Evolutionary conservation across 768 basidiomycete species (phyloP).

Genomic region (Kwoniella newhampshirensis): DNA sequence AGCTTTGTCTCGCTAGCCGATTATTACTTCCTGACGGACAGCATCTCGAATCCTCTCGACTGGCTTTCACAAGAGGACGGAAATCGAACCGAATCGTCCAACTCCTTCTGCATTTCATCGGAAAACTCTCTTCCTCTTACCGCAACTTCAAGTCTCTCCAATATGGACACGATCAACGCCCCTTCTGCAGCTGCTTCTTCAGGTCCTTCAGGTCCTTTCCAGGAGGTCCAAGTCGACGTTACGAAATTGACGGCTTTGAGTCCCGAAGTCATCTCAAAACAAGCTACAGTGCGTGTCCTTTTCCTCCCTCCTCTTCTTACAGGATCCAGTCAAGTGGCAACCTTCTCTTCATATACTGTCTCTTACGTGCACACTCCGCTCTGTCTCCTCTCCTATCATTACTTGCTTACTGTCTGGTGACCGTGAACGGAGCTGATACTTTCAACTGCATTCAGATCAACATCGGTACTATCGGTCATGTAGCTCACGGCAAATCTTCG

Average conservation of each 20-base stretch:
- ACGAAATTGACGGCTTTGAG: constrained; percentile 75
- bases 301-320: background rate
- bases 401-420: too few relatives aligned
- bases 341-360: too few relatives aligned
- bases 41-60: too few relatives aligned
- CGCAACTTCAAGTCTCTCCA: background rate
- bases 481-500: constrained; percentile 62
- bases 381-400: too few relatives aligned
- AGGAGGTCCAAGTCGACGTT: constrained; percentile 69
- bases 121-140: background rate
- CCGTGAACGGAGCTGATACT: constrained; percentile 13
- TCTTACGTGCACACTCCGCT: too few relatives aligned
- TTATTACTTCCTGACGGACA: too few relatives aligned
- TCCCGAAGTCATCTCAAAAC: constrained; percentile 56
- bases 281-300: constrained; percentile 67
- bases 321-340: too few relatives aligned
- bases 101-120: background rate
- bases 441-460: constrained; percentile 9
- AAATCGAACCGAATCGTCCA: background rate
- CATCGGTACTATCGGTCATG: constrained; percentile 91
- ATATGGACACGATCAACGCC: constrained; percentile 33
- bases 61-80: background rate
- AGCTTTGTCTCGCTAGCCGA: too few relatives aligned
- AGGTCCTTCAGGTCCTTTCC: constrained; percentile 21
- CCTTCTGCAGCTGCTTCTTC: constrained; percentile 38